phyloP scores from a whole-genome alignment of 2,329 filamentous ascomycete species.

The Dothiorella sarmentorum region DNA sequence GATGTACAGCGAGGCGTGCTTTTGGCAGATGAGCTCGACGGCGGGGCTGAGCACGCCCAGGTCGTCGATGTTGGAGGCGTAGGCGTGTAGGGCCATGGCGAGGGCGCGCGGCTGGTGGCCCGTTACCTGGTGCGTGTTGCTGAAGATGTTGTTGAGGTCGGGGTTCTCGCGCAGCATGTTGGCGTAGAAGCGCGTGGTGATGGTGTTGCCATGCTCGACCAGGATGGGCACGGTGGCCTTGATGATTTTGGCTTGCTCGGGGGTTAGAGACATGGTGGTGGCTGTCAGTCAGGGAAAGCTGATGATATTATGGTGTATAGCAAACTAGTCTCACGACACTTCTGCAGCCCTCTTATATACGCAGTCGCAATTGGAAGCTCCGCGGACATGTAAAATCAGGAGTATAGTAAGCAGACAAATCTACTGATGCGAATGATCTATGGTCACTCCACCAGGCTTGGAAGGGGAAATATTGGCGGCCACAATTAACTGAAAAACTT shows the following conservation, averaged over 20 bases:
- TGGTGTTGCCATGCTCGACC: constrained; percentile 62
- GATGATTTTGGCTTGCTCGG: constrained; percentile 62
- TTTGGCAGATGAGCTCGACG: constrained; percentile 69
- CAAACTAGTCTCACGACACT: neutral
- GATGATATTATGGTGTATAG: constrained; percentile 1
- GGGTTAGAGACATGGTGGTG: constrained; percentile 44
- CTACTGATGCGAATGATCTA: neutral
- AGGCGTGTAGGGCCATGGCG: constrained; percentile 65
- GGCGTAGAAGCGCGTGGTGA: constrained; percentile 69
- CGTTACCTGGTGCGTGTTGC: constrained; percentile 64
- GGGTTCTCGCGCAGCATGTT: constrained; percentile 65
- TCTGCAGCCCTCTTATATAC: neutral
- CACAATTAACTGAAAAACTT: neutral
- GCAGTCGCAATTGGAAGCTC: neutral
- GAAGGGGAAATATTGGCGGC: neutral
- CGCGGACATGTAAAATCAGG: constrained; percentile 12
- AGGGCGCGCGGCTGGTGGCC: constrained; percentile 68
- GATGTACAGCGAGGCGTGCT: constrained; percentile 69
- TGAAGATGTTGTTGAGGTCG: constrained; percentile 68
- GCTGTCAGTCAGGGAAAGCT: neutral
- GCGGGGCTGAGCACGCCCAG: constrained; percentile 56
- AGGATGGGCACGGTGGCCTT: constrained; percentile 69
- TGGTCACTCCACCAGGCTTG: constrained; percentile 6
- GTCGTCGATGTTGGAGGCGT: constrained; percentile 69
- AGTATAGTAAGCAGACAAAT: neutral